Percentiles rank a stretch among this genome's conserved stretches.
These are phyloP conservation scores for Pseudodiploospora longispora DNA, from an alignment of 2,329 filamentous ascomycete species.

Conservation along the genomic window DNA sequence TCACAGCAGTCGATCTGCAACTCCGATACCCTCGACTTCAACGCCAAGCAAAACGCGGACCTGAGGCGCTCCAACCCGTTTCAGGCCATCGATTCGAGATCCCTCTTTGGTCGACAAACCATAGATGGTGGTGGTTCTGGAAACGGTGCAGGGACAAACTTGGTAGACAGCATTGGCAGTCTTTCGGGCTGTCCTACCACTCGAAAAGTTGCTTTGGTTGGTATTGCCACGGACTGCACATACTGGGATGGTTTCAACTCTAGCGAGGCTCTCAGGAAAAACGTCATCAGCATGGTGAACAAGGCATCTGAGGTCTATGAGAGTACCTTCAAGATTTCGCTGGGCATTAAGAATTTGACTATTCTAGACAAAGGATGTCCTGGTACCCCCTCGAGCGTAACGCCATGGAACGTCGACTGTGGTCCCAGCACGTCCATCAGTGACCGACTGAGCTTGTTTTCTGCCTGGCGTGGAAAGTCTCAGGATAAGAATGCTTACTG, in stretches of 20 bases:
- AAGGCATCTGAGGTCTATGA: slow-evolving; percentile 83
- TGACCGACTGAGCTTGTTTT: slow-evolving; percentile 78
- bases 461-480: slow-evolving; percentile 72
- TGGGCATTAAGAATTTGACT: slow-evolving; percentile 80
- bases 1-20: slow-evolving; percentile 49
- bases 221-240: slow-evolving; percentile 86
- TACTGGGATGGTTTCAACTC: slow-evolving; percentile 69
- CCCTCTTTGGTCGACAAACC: slow-evolving; percentile 65
- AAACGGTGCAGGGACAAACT: slow-evolving; percentile 65
- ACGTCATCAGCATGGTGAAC: slow-evolving; percentile 80
- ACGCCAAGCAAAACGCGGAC: slow-evolving; percentile 64
- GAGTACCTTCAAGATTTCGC: slow-evolving; percentile 84
- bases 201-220: slow-evolving; percentile 85
- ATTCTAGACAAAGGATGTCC: slow-evolving; percentile 72
- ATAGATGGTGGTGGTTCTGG: slow-evolving; percentile 62
- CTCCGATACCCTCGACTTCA: slow-evolving; percentile 73
- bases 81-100: slow-evolving; percentile 52
- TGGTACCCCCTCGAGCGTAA: slow-evolving; percentile 52
- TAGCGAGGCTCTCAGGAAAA: slow-evolving; percentile 52
- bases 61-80: slow-evolving; percentile 43
- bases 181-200: slow-evolving; percentile 79
- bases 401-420: slow-evolving; percentile 81
- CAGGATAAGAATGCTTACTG: slow-evolving; percentile 83
- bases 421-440: slow-evolving; percentile 55
- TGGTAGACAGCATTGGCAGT: slow-evolving; percentile 70